These are phyloP conservation scores for Erodium maritimum DNA, from an alignment of 345 rosid genomes.

Conservation along the genomic window DNA sequence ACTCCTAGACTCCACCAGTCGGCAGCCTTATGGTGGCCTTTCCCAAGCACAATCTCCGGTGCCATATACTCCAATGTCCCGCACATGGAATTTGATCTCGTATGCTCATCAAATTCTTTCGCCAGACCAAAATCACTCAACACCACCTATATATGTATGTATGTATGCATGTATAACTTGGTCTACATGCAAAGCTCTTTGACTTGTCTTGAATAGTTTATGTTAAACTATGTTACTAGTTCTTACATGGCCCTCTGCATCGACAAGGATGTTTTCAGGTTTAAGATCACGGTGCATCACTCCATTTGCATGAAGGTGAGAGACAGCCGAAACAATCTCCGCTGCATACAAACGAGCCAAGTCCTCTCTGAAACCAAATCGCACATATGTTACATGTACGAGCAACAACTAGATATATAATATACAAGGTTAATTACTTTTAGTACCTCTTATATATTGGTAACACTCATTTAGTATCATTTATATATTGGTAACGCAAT, in stretches of 20 bases:
- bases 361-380: constrained; percentile 92
- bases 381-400: too few relatives aligned
- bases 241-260: constrained; percentile 72
- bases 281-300: constrained; percentile 97
- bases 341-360: constrained; percentile 84
- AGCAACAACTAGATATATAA: too few relatives aligned
- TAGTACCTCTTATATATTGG: too few relatives aligned
- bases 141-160: constrained; percentile 30
- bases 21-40: constrained; percentile 86
- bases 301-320: constrained; percentile 89
- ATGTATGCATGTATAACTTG: too few relatives aligned
- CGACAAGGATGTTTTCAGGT: constrained; percentile 87
- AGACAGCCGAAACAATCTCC: constrained; percentile 78
- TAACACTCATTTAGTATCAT: too few relatives aligned
- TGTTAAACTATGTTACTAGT: too few relatives aligned
- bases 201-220: too few relatives aligned
- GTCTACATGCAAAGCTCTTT: too few relatives aligned
- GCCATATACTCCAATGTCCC: constrained; percentile 96
- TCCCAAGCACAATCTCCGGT: constrained; percentile 81
- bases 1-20: constrained; percentile 99
- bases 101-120: constrained; percentile 68
- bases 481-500: too few relatives aligned
- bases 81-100: constrained; percentile 80
- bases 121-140: constrained; percentile 90
- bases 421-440: too few relatives aligned